Evolutionary conservation across 2,329 filamentous ascomycete species (phyloP).

Genomic region (Cylindrodendrum hubeiense): DNA sequence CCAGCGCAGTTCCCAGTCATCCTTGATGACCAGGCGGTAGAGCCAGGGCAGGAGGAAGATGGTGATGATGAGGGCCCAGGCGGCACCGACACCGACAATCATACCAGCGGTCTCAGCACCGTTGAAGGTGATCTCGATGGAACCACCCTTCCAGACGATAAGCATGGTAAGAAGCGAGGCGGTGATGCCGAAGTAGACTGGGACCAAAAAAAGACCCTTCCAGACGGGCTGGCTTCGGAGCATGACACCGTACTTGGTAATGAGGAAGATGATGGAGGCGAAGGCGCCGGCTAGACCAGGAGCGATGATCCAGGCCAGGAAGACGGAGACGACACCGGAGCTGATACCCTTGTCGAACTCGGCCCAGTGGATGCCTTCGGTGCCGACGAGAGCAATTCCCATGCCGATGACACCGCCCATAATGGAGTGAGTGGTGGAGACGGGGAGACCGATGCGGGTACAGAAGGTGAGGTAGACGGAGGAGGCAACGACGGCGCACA

Average conservation of each 20-base stretch:
- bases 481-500: constrained; percentile 66
- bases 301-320: constrained; percentile 72
- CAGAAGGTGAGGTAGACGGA: constrained; percentile 68
- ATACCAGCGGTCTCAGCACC: constrained; percentile 62
- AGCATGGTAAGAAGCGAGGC: constrained; percentile 69
- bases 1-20: constrained; percentile 71
- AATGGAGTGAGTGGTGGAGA: constrained; percentile 73
- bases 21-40: constrained; percentile 67
- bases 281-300: constrained; percentile 68
- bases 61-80: constrained; percentile 59
- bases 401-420: constrained; percentile 72
- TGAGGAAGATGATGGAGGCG: constrained; percentile 66
- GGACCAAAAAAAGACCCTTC: constrained; percentile 65
- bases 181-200: constrained; percentile 69
- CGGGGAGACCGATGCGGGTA: constrained; percentile 66
- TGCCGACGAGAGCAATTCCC: constrained; percentile 67
- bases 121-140: constrained; percentile 53
- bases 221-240: constrained; percentile 64
- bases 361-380: constrained; percentile 65
- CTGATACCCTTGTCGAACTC: constrained; percentile 55
- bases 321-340: constrained; percentile 64
- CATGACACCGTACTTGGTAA: constrained; percentile 71
- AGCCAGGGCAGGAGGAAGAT: constrained; percentile 71
- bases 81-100: constrained; percentile 66
- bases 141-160: constrained; percentile 68